phyloP scores from a whole-genome alignment of 495 filamentous ascomycete species.

The Neurospora sp. region DNA sequence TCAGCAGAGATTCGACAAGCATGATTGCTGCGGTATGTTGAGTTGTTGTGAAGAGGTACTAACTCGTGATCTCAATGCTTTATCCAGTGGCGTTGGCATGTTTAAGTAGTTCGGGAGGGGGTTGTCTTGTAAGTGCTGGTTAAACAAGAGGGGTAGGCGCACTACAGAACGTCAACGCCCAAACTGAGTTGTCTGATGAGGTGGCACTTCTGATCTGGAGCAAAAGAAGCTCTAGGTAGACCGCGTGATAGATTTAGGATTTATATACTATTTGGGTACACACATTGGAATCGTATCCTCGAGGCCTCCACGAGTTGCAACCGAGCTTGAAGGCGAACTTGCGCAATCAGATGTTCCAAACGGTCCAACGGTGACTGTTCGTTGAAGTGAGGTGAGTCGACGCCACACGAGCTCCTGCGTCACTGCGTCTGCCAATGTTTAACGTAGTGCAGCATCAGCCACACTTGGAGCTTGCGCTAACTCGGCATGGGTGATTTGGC shows the following conservation, averaged over 20 bases:
- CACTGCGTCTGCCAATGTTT: not conserved
- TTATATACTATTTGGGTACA: not conserved
- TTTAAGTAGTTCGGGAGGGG: slow-evolving; percentile 8
- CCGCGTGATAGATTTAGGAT: not conserved
- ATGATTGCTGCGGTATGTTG: slow-evolving; percentile 6
- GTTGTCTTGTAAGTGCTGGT: not conserved
- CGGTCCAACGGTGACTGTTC: not conserved
- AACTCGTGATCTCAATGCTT: slow-evolving; percentile 72
- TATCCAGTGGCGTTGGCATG: slow-evolving; percentile 70
- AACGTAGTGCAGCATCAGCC: slow-evolving; percentile 5
- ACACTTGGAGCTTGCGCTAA: not conserved
- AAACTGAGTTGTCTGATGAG: not conserved
- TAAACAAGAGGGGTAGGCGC: not conserved
- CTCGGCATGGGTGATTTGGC: not conserved
- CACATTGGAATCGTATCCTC: not conserved
- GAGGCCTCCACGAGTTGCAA: not conserved
- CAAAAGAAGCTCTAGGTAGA: not conserved
- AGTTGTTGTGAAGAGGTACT: slow-evolving; percentile 4
- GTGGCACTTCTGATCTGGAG: not conserved
- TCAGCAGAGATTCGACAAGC: not conserved
- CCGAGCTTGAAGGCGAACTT: not conserved
- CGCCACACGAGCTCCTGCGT: not conserved
- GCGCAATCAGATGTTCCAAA: not conserved
- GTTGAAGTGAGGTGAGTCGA: not conserved
- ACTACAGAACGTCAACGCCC: not conserved